These are phyloP conservation scores for Cladobotryum mycophilum DNA, from an alignment of 2,329 filamentous ascomycete species.

Conservation along the genomic window DNA sequence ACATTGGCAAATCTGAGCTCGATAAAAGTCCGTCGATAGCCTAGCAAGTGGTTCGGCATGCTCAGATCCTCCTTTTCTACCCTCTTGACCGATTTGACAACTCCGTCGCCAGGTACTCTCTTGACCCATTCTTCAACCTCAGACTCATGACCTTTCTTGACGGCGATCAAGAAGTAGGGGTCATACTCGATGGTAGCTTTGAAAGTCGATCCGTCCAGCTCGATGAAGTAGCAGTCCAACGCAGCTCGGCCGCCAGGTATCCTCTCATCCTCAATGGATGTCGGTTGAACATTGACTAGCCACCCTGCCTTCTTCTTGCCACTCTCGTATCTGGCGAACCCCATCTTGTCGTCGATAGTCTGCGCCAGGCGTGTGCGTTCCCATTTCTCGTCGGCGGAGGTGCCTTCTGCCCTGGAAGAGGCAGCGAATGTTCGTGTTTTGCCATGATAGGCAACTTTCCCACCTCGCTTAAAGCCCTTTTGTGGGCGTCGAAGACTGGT, in stretches of 20 bases:
- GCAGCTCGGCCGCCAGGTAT: slow-evolving; percentile 79
- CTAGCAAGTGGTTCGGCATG: slow-evolving; percentile 93
- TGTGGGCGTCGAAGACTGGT: slow-evolving; percentile 54
- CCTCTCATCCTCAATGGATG: slow-evolving; percentile 77
- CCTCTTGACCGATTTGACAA: slow-evolving; percentile 70
- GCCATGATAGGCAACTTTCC: slow-evolving; percentile 66
- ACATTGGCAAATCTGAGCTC: slow-evolving; percentile 86
- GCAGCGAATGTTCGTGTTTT: slow-evolving; percentile 73
- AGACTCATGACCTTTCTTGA: slow-evolving; percentile 77
- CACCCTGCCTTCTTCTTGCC: slow-evolving; percentile 78
- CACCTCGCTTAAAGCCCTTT: slow-evolving; percentile 62
- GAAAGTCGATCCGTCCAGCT: slow-evolving; percentile 81
- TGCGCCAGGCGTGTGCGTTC: slow-evolving; percentile 79
- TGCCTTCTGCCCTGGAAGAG: slow-evolving; percentile 72
- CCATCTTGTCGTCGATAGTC: slow-evolving; percentile 90
- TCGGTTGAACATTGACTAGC: slow-evolving; percentile 93
- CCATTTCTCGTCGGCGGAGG: slow-evolving; percentile 86
- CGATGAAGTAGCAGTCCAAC: slow-evolving; percentile 95
- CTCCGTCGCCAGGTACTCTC: slow-evolving; percentile 69
- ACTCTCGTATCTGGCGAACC: slow-evolving; percentile 85
- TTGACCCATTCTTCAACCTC: slow-evolving; percentile 96
- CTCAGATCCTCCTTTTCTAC: slow-evolving; percentile 89
- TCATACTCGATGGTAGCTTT: slow-evolving; percentile 96
- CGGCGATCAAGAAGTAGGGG: slow-evolving; percentile 90
- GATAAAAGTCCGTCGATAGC: slow-evolving; percentile 82